Evolutionary conservation across 2,329 filamentous ascomycete species (phyloP).

Genomic region (Pyrenophora seminiperda): DNA sequence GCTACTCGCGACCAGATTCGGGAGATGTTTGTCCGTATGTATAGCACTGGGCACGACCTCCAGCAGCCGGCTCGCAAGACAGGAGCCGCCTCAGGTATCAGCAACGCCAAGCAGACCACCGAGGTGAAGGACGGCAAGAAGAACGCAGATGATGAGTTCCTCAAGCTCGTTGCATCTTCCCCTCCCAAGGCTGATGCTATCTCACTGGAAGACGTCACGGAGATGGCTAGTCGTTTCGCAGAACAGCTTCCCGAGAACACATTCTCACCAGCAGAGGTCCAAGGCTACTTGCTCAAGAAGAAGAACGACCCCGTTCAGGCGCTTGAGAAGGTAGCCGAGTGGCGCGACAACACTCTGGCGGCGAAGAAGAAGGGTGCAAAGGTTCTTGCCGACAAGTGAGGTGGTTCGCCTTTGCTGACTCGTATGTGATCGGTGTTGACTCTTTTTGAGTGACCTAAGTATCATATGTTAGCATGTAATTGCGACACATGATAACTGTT

Average conservation of each 20-base stretch:
- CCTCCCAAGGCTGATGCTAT: conserved; percentile 10
- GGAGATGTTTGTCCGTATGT: conserved; percentile 31
- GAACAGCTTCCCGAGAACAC: conserved; percentile 51
- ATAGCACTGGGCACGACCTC: no score
- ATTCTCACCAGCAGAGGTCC: conserved; percentile 60
- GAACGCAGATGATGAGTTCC: not conserved
- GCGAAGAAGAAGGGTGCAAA: conserved; percentile 38
- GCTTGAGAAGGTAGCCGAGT: conserved; percentile 51
- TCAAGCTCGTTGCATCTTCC: conserved; percentile 16
- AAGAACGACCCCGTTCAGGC: conserved; percentile 57
- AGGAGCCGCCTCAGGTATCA: no score
- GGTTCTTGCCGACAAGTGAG: conserved; percentile 8
- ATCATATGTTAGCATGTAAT: no score
- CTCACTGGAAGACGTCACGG: conserved; percentile 39
- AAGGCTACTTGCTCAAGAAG: conserved; percentile 58
- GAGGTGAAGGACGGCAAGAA: not conserved
- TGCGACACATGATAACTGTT: no score
- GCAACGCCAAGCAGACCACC: no score
- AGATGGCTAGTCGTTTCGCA: conserved; percentile 55
- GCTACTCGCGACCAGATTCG: conserved; percentile 14
- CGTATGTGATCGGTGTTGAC: no score
- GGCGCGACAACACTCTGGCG: conserved; percentile 47
- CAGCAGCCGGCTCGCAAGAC: no score
- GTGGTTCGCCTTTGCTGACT: no score
- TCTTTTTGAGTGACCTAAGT: no score